Conservation (phyloP, 176 grass and related monocot genomes). For the Hyparrhenia diplandra region DNA sequence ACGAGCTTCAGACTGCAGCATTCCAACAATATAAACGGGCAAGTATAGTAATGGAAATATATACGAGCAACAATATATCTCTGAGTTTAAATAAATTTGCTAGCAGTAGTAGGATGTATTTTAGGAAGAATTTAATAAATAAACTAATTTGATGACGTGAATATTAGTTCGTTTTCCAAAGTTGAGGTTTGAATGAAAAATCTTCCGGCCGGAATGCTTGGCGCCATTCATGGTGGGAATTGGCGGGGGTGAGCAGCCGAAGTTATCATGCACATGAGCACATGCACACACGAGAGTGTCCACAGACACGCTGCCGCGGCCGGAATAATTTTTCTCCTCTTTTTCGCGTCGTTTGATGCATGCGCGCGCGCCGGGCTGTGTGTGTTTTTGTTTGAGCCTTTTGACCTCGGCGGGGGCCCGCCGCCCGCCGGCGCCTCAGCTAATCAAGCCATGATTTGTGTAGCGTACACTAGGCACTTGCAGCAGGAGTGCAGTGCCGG, state of each 20-base stretch:
- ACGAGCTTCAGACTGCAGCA: background rate
- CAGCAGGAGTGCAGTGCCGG: background rate
- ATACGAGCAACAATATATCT: no score
- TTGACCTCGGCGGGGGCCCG: conserved; percentile 5
- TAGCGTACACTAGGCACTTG: background rate
- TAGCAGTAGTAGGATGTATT: no score
- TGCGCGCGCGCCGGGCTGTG: background rate
- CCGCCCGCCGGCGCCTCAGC: background rate
- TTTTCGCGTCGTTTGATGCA: conserved; percentile 17
- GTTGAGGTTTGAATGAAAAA: background rate
- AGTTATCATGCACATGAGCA: background rate
- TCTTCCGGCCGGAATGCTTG: background rate
- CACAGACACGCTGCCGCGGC: background rate
- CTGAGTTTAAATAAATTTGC: no score
- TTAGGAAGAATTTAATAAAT: no score
- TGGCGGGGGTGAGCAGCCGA: no score
- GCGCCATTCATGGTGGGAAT: background rate
- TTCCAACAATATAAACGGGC: no score
- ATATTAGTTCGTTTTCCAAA: no score
- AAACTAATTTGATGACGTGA: no score
- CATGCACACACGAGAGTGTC: background rate
- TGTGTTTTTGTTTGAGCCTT: background rate
- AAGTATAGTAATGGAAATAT: no score
- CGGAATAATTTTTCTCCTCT: background rate
- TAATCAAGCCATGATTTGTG: conserved; percentile 12